phyloP scores from a whole-genome alignment of 148 eudicot species.

The Persicaria tinctoria region DNA sequence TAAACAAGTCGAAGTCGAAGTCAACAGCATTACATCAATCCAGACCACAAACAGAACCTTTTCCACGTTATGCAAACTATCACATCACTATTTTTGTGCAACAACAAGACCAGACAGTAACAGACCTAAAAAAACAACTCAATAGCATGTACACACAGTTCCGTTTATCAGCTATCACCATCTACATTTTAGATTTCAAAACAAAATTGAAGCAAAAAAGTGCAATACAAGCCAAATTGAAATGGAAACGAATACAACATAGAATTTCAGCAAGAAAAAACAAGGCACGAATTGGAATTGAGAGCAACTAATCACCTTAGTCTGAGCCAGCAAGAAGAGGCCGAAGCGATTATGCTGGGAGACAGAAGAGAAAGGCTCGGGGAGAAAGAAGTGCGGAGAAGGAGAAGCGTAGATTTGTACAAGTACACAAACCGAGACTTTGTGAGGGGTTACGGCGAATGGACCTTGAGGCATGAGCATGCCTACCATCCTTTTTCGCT shows the following conservation, averaged over 20 bases:
- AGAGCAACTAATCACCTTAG: conserved; percentile 41
- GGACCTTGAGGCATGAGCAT: conserved; percentile 42
- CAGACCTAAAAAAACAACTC: conserved; percentile 1
- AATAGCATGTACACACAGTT: not conserved
- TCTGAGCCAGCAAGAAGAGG: conserved; percentile 48
- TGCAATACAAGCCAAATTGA: not conserved
- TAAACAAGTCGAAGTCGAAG: not conserved
- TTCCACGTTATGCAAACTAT: not conserved
- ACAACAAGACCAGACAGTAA: not conserved
- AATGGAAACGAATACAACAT: not conserved
- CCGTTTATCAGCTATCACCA: too few species aligned
- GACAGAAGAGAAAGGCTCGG: conserved; percentile 64
- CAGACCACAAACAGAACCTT: conserved; percentile 6
- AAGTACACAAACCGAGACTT: conserved; percentile 71
- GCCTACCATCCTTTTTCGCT: conserved; percentile 30
- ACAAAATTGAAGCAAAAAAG: not conserved
- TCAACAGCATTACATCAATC: not conserved
- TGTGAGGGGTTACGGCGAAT: conserved; percentile 75
- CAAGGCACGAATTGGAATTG: not conserved
- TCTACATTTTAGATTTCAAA: too few species aligned
- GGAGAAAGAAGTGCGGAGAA: conserved; percentile 47
- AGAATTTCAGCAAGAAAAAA: too few species aligned
- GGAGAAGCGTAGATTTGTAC: conserved; percentile 77
- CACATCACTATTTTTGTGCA: not conserved
- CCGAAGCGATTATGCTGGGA: conserved; percentile 78